Evolutionary conservation across 2,329 filamentous ascomycete species (phyloP).

Genomic region (Colletotrichum coccodes): DNA sequence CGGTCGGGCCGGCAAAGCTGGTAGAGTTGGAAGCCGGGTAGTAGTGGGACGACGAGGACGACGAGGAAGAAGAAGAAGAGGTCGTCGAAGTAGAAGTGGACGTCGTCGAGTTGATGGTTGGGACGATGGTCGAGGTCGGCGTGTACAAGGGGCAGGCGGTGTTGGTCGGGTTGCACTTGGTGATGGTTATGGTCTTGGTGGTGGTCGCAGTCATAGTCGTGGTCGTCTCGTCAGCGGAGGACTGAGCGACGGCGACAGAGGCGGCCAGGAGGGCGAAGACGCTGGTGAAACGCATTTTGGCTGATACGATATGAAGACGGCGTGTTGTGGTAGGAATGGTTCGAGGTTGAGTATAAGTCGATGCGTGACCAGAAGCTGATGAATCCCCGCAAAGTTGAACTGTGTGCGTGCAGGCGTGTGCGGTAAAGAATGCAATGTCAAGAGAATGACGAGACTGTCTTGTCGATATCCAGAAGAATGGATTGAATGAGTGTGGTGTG

Average conservation of each 20-base stretch:
- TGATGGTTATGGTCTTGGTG: slow-evolving; percentile 57
- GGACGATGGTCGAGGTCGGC: slow-evolving; percentile 39
- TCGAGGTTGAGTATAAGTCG: not conserved
- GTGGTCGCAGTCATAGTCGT: slow-evolving; percentile 56
- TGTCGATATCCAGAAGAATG: slow-evolving; percentile 13
- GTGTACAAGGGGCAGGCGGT: slow-evolving; percentile 54
- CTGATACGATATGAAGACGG: slow-evolving; percentile 21
- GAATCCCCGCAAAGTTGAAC: not conserved
- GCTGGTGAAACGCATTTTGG: slow-evolving; percentile 58
- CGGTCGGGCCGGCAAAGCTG: slow-evolving; percentile 37
- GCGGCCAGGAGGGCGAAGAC: slow-evolving; percentile 53
- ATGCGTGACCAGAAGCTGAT: slow-evolving; percentile 14
- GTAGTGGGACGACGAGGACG: slow-evolving; percentile 34
- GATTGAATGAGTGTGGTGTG: slow-evolving; percentile 24
- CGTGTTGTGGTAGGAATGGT: slow-evolving; percentile 13
- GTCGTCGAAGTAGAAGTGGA: slow-evolving; percentile 33
- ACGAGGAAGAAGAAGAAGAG: slow-evolving; percentile 8
- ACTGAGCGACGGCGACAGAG: slow-evolving; percentile 49
- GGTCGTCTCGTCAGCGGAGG: slow-evolving; percentile 43
- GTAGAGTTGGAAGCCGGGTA: slow-evolving; percentile 48
- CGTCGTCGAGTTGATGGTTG: slow-evolving; percentile 33
- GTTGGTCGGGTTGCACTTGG: slow-evolving; percentile 55
- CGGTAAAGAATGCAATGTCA: slow-evolving; percentile 19
- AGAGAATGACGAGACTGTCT: slow-evolving; percentile 28
- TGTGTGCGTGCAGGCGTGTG: not conserved